These are phyloP conservation scores for Pogostemon cablin DNA, from an alignment of 257 asterid species.

Conservation along the genomic window DNA sequence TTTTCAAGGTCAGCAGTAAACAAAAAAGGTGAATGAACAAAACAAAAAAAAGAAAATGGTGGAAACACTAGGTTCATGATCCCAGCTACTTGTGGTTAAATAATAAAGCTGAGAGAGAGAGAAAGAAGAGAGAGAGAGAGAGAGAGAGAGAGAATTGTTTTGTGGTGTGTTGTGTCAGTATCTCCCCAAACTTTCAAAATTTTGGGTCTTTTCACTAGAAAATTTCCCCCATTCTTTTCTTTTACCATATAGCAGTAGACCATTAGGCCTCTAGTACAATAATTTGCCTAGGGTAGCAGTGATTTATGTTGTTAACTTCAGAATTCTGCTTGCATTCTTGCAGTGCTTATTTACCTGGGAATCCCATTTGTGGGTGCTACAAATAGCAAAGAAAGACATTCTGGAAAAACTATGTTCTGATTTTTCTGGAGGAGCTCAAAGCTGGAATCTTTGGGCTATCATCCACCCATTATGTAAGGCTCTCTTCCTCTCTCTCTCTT, in stretches of 20 bases:
- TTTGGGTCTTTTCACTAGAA: constrained; percentile 26
- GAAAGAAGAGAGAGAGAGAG: neutral
- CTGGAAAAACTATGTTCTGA: constrained; percentile 4
- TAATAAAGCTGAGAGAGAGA: neutral
- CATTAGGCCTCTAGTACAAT: neutral
- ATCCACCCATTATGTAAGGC: constrained; percentile 41
- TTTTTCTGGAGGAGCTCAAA: constrained; percentile 26
- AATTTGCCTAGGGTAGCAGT: neutral
- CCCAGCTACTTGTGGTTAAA: constrained; percentile 10
- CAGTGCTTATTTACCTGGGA: constrained; percentile 31
- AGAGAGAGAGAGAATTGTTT: neutral
- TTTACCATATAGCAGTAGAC: too few species aligned
- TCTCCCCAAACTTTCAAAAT: constrained; percentile 35
- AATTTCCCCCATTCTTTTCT: neutral
- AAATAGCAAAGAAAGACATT: too few species aligned
- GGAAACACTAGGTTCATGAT: constrained; percentile 15
- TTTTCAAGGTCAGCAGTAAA: too few species aligned
- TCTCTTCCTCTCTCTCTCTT: constrained; percentile 21
- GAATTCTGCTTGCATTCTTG: constrained; percentile 2
- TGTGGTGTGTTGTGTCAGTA: constrained; percentile 5
- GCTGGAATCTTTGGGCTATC: constrained; percentile 34
- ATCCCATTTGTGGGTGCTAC: too few species aligned
- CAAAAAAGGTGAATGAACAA: too few species aligned
- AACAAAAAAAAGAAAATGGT: neutral
- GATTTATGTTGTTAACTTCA: constrained; percentile 2